Percentiles rank a stretch among this genome's conserved stretches.
phyloP scores from a whole-genome alignment of 768 basidiomycete genomes.

The Mycena indigotica region DNA sequence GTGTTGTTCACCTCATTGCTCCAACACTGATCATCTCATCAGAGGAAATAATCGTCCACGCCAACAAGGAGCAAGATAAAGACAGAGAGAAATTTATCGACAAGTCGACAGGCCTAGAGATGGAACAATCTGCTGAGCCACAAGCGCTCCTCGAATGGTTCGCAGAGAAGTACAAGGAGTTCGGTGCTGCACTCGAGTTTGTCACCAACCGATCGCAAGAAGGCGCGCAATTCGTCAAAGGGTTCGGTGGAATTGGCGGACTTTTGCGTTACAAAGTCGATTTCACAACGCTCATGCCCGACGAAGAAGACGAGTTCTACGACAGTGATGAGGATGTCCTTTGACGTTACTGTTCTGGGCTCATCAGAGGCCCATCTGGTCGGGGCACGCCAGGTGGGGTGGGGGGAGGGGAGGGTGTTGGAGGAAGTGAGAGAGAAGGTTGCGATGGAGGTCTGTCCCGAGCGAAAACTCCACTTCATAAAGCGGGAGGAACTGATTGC shows the following conservation, averaged over 20 bases:
- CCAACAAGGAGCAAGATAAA: conserved; percentile 82
- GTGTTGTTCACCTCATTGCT: background rate
- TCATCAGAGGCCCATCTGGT: conserved; percentile 76
- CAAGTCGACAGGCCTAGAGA: conserved; percentile 92
- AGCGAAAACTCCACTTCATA: background rate
- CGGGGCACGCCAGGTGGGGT: conserved; percentile 71
- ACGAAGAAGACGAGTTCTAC: conserved; percentile 87
- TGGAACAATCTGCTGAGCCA: conserved; percentile 87
- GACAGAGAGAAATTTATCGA: conserved; percentile 94
- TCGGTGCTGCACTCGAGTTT: conserved; percentile 94
- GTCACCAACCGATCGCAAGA: conserved; percentile 96
- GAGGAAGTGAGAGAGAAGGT: conserved; percentile 15
- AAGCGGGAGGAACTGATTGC: conserved; percentile 3
- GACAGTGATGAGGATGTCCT: conserved; percentile 74
- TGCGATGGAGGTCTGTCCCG: background rate
- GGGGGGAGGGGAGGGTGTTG: conserved; percentile 46
- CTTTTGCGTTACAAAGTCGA: conserved; percentile 97
- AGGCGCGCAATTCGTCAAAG: conserved; percentile 96
- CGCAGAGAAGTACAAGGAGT: conserved; percentile 97
- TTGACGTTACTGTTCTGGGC: conserved; percentile 83
- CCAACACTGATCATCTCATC: background rate
- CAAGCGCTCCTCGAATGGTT: conserved; percentile 96
- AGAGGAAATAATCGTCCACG: conserved; percentile 86
- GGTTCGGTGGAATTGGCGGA: conserved; percentile 97
- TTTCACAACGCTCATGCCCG: conserved; percentile 78